A percentile compares a stretch with the other conserved stretches of the same genome.
Evolutionary conservation across 306 rosid species (phyloP).

Genomic region (Prosopis cineraria): DNA sequence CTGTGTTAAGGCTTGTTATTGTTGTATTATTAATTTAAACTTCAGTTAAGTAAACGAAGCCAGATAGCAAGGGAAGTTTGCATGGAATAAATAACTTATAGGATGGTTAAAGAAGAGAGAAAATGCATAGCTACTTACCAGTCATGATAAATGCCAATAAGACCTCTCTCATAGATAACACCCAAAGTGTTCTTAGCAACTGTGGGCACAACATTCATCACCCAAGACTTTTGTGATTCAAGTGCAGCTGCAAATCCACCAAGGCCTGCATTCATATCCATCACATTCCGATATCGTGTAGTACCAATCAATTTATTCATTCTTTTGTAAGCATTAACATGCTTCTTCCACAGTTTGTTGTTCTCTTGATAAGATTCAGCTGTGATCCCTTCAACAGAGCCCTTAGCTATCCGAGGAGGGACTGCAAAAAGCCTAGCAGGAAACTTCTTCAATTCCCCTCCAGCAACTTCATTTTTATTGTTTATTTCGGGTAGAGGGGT

Average conservation of each 20-base stretch:
- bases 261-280: slow-evolving; percentile 99
- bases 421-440: slow-evolving; percentile 82
- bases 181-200: slow-evolving; percentile 82
- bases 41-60: slow-evolving; percentile 3
- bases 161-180: slow-evolving; percentile 89
- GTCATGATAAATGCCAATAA: slow-evolving; percentile 93
- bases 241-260: slow-evolving; percentile 97
- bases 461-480: slow-evolving; percentile 68
- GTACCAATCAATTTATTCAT: slow-evolving; percentile 71
- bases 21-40: not conserved
- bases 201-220: slow-evolving; percentile 93
- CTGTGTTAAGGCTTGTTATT: not conserved
- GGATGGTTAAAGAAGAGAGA: not conserved
- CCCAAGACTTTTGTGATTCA: slow-evolving; percentile 87
- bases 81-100: slow-evolving; percentile 21
- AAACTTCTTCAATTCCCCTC: slow-evolving; percentile 81
- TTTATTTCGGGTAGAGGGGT: slow-evolving; percentile 76
- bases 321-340: slow-evolving; percentile 65
- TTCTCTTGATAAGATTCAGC: slow-evolving; percentile 79
- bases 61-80: slow-evolving; percentile 27
- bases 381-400: slow-evolving; percentile 67
- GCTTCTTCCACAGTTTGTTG: slow-evolving; percentile 84
- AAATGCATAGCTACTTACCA: slow-evolving; percentile 59
- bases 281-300: slow-evolving; percentile 75
- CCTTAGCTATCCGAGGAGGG: slow-evolving; percentile 85